A percentile compares a stretch with the other conserved stretches of the same genome.
Evolutionary conservation across 495 filamentous ascomycete species (phyloP).

Genomic region (Sordaria brevicollis): DNA sequence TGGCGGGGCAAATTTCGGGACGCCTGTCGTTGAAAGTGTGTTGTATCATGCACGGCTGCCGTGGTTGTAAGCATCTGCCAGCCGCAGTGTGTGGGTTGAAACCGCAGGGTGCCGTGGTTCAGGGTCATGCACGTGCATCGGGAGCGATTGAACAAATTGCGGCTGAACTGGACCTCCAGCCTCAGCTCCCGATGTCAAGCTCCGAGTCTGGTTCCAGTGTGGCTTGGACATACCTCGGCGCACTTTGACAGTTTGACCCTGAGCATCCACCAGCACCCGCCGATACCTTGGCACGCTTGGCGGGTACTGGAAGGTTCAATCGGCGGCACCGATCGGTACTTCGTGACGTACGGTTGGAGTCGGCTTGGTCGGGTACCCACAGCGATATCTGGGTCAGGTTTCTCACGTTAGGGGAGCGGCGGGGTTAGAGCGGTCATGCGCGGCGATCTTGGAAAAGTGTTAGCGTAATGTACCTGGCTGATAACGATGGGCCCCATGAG

Average conservation of each 20-base stretch:
- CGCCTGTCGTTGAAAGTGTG: not conserved
- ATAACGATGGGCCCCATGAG: not conserved
- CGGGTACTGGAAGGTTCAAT: not conserved
- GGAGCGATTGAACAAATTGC: not conserved
- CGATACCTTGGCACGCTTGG: not conserved
- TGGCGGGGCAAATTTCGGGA: not conserved
- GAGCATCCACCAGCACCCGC: not conserved
- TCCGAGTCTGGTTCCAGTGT: not conserved
- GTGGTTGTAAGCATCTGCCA: not conserved
- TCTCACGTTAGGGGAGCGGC: not conserved
- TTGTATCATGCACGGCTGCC: not conserved
- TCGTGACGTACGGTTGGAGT: not conserved
- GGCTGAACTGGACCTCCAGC: not conserved
- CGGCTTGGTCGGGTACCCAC: not conserved
- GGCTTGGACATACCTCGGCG: not conserved
- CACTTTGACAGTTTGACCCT: not conserved
- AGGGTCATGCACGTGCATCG: not conserved
- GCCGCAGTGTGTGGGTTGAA: not conserved
- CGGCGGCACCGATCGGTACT: not conserved
- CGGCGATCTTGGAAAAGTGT: not conserved
- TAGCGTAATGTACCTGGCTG: not conserved
- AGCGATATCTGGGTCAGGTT: not conserved
- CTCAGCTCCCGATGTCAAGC: not conserved
- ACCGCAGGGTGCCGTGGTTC: not conserved
- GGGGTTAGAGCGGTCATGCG: not conserved